Percentiles rank a stretch among this genome's conserved stretches.
These are phyloP conservation scores for Erysimum cheiri DNA, from an alignment of 441 rosid genomes.

Conservation along the genomic window DNA sequence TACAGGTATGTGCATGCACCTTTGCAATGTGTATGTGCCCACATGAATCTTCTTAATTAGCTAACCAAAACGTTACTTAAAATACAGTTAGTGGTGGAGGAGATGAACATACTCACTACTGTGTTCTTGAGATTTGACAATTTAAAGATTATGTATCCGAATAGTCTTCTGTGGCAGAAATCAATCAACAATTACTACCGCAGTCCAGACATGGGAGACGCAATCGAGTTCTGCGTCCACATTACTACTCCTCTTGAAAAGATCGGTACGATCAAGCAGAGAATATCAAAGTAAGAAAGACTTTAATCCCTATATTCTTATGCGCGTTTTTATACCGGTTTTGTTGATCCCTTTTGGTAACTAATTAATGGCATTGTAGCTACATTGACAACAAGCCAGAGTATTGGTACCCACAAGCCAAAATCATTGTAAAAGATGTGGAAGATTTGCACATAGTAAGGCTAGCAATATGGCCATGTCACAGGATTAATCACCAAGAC, in stretches of 20 bases:
- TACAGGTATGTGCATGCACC: constrained; percentile 54
- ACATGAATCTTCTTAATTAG: constrained; percentile 1
- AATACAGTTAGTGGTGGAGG: constrained; percentile 68
- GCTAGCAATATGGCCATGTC: constrained; percentile 65
- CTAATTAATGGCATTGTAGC: constrained; percentile 35
- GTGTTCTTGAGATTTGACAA: constrained; percentile 71
- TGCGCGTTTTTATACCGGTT: background rate
- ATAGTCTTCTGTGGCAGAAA: constrained; percentile 65
- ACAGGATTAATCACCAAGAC: constrained; percentile 77
- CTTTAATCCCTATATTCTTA: background rate
- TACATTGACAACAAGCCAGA: constrained; percentile 69
- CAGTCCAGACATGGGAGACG: constrained; percentile 80
- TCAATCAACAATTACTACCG: constrained; percentile 69
- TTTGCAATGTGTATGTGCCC: background rate
- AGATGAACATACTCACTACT: constrained; percentile 77
- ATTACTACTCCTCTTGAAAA: constrained; percentile 68
- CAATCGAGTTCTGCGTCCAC: constrained; percentile 67
- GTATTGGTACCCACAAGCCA: constrained; percentile 69
- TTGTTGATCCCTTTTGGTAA: background rate
- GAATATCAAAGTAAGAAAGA: constrained; percentile 55
- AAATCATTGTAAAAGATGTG: constrained; percentile 55
- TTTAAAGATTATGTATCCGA: constrained; percentile 63
- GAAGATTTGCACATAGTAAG: constrained; percentile 53
- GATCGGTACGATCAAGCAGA: constrained; percentile 56
- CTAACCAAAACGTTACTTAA: background rate